Conservation (phyloP, 495 filamentous ascomycete species). For the Podospora appendiculata region DNA sequence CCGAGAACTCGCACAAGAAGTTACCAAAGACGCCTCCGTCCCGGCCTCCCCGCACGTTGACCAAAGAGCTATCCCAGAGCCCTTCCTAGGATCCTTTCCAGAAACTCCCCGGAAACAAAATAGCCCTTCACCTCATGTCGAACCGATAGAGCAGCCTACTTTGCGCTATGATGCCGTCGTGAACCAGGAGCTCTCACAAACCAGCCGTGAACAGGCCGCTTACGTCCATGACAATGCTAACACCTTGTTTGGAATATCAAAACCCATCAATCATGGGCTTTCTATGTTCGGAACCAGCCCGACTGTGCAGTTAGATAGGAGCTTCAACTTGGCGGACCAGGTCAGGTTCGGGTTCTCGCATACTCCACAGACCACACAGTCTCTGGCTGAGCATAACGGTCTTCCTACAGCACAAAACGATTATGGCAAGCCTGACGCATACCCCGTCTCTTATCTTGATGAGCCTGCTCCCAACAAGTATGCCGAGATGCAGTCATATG, state of each 20-base stretch:
- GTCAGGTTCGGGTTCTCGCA: slow-evolving; percentile 29
- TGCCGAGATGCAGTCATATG: slow-evolving; percentile 10
- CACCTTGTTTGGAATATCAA: slow-evolving; percentile 8
- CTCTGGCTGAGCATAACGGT: neutral
- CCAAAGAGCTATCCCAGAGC: too few species aligned
- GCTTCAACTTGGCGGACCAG: slow-evolving; percentile 17
- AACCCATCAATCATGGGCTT: slow-evolving; percentile 3
- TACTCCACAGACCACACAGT: slow-evolving; percentile 10
- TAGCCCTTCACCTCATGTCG: too few species aligned
- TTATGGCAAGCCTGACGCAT: slow-evolving; percentile 5
- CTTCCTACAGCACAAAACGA: neutral
- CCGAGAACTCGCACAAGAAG: too few species aligned
- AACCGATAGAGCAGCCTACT: too few species aligned
- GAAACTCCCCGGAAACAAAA: too few species aligned
- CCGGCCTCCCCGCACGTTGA: too few species aligned
- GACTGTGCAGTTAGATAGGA: slow-evolving; percentile 6
- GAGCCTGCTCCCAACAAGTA: slow-evolving; percentile 3
- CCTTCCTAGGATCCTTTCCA: too few species aligned
- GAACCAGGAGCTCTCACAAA: too few species aligned
- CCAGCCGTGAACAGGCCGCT: neutral
- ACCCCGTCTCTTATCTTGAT: slow-evolving; percentile 18
- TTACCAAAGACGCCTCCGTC: too few species aligned
- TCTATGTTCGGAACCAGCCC: slow-evolving; percentile 18
- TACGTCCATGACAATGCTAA: neutral
- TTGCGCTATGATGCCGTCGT: too few species aligned